Evolutionary conservation across 305 asterid species (phyloP).

Genomic region (Lippia alba): DNA sequence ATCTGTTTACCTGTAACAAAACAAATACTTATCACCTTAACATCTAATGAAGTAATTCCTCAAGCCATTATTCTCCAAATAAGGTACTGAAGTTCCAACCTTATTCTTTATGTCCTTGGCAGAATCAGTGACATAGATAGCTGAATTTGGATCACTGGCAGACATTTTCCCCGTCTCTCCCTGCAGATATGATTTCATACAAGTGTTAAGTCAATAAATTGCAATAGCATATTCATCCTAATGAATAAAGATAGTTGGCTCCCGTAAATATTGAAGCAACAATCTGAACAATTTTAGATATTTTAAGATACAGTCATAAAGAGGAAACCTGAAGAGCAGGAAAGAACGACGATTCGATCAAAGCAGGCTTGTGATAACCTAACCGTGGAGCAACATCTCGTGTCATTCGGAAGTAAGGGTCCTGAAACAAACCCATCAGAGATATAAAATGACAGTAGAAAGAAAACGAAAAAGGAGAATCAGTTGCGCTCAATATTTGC

Average conservation of each 20-base stretch:
- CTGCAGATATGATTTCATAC: slow-evolving; percentile 49
- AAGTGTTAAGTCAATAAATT: slow-evolving; percentile 20
- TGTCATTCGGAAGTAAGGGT: slow-evolving; percentile 98
- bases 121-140: slow-evolving; percentile 91
- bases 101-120: slow-evolving; percentile 83
- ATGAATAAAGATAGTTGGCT: background rate
- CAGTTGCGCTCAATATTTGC: background rate
- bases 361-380: slow-evolving; percentile 88
- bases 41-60: slow-evolving; percentile 5
- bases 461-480: background rate
- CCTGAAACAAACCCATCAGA: slow-evolving; percentile 54
- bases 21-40: slow-evolving; percentile 15
- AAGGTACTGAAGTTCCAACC: slow-evolving; percentile 48
- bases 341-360: slow-evolving; percentile 90
- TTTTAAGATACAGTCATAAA: background rate
- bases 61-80: background rate
- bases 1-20: slow-evolving; percentile 69
- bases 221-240: background rate
- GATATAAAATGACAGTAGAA: background rate
- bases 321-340: slow-evolving; percentile 92
- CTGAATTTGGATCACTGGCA: slow-evolving; percentile 93
- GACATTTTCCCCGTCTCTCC: slow-evolving; percentile 97
- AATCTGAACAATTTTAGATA: background rate
- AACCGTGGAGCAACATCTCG: slow-evolving; percentile 96
- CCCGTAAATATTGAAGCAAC: slow-evolving; percentile 5